Base-by-base conservation (phyloP, 306 rosid species). In the Trifolium subterraneum region DNA sequence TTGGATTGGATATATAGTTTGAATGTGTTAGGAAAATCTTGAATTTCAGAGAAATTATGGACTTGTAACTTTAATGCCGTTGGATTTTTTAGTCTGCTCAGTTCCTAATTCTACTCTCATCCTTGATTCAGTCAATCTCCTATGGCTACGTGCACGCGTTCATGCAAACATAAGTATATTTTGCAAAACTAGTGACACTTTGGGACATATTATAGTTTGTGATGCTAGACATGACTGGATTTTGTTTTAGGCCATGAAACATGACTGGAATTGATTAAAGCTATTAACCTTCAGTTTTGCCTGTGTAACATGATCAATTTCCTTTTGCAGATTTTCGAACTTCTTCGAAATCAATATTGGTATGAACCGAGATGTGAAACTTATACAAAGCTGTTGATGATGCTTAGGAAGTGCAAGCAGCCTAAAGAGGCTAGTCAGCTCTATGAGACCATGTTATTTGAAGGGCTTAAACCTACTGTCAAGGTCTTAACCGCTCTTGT, bases 401-500 rank as follows among this genome's bases (percentile, higher is more conserved):
- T 91, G 96, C 97, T 93, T 66, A 92, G 97, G 54, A 93, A 79
- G 82, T 89, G 93, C 88, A 84, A 81, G 82, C 91, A 87, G 77
- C 90, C 96, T 70, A 80, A 86, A 78, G 88, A 89, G 79, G 97
- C 96, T 23, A 48, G 88, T 61, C 42, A 78, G 72, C 87, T 93
- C 64, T 89, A 88, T 64, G 88, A 93, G 73, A 77, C 79, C 67
- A 84, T 93, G 94, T 77, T 88, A 51, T 85, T 89, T 36, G 98
- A 93, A 71, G 98, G 97, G 76, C 87, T 91, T 52, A 87, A 78
- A 75, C 98, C 97, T 16, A 84, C 96, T 19, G 68, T 91, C 63
- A 97, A 89, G 47, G 96, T 88, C 68, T 93, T 84, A 82, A 93
- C 98, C 15, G 94, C 98, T 72, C 96, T 93, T 55, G 83, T 88